phyloP scores from a whole-genome alignment of 805 yeast species.

The Jamesozyma gamospora region DNA sequence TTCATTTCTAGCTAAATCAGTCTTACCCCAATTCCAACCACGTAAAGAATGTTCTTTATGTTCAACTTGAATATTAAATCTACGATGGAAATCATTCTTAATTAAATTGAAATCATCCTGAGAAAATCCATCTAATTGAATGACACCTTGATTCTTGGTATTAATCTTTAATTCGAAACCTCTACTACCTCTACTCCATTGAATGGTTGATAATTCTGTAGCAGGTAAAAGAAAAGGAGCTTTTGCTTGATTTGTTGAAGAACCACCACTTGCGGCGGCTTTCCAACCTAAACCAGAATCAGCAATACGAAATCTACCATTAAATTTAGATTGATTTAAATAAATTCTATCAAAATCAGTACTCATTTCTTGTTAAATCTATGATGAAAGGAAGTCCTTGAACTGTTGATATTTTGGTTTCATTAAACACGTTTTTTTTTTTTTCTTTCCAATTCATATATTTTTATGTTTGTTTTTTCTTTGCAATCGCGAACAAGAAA shows the following conservation, averaged over 20 bases:
- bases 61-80: slow-evolving; percentile 66
- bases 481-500: no score
- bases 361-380: no score
- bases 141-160: slow-evolving; percentile 79
- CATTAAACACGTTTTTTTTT: no score
- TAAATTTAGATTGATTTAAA: slow-evolving; percentile 70
- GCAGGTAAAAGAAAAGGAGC: slow-evolving; percentile 85
- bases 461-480: no score
- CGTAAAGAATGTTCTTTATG: slow-evolving; percentile 83
- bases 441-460: no score
- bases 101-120: slow-evolving; percentile 69
- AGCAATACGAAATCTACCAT: slow-evolving; percentile 90
- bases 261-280: slow-evolving; percentile 35
- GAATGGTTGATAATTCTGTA: slow-evolving; percentile 66
- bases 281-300: slow-evolving; percentile 99
- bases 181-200: slow-evolving; percentile 89
- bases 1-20: slow-evolving; percentile 88
- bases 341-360: slow-evolving; percentile 86
- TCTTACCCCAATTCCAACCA: slow-evolving; percentile 99
- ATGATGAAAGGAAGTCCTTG: no score
- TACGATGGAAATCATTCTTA: slow-evolving; percentile 73
- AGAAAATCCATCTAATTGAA: slow-evolving; percentile 87
- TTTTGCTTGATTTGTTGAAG: slow-evolving; percentile 39
- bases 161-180: slow-evolving; percentile 85
- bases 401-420: no score